Evolutionary conservation across 2,329 filamentous ascomycete species (phyloP).

Genomic region (Epicoccum nigrum): DNA sequence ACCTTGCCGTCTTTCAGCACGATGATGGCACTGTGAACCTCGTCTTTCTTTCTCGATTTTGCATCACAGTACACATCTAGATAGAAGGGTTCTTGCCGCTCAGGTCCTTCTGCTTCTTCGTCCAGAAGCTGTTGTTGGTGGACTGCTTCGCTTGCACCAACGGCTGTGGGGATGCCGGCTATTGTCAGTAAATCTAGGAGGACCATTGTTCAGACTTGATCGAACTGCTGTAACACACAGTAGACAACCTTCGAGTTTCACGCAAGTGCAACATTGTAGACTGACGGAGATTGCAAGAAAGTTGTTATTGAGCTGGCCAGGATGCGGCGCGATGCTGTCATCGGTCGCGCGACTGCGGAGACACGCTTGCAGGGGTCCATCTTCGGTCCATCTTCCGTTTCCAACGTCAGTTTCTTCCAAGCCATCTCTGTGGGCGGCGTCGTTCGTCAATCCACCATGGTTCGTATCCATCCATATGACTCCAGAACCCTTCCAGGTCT

Average conservation of each 20-base stretch:
- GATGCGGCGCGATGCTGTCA: constrained; percentile 34
- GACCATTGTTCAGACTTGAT: constrained; percentile 6
- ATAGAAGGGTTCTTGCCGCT: constrained; percentile 58
- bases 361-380: constrained; percentile 5
- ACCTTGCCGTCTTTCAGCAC: constrained; percentile 55
- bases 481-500: background rate
- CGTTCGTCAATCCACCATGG: background rate
- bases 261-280: constrained; percentile 7
- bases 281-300: constrained; percentile 16
- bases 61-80: constrained; percentile 55
- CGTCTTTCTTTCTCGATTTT: constrained; percentile 43
- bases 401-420: background rate
- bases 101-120: constrained; percentile 54
- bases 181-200: constrained; percentile 44
- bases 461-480: background rate
- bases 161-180: constrained; percentile 54
- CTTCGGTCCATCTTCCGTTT: background rate
- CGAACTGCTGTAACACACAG: background rate
- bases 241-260: background rate
- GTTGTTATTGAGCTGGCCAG: constrained; percentile 20
- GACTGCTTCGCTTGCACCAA: constrained; percentile 59
- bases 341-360: constrained; percentile 23
- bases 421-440: background rate
- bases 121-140: constrained; percentile 56
- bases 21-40: constrained; percentile 52